Percentiles rank a stretch among this genome's conserved stretches.
These are phyloP conservation scores for Syzygium oleosum DNA, from an alignment of 345 rosid species.

Conservation along the genomic window DNA sequence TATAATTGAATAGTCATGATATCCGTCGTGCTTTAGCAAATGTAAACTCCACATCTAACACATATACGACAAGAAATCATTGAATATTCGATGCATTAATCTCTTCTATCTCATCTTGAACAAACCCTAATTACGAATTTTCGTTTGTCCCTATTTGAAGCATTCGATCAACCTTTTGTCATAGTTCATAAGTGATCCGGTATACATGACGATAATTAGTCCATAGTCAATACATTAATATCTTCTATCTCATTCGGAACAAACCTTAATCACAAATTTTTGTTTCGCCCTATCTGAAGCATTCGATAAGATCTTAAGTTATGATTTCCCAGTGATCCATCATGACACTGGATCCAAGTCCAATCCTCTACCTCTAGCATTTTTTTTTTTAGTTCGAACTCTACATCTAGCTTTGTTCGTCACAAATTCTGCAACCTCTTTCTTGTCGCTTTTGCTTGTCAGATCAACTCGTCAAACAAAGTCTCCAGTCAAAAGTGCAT, in stretches of 20 bases:
- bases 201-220: neutral
- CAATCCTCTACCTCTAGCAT: neutral
- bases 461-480: neutral
- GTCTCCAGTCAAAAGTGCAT: neutral
- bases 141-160: neutral
- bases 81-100: neutral
- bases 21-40: neutral
- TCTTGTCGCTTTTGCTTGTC: neutral
- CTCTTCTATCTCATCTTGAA: neutral
- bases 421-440: neutral
- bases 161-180: neutral
- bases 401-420: neutral
- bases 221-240: neutral
- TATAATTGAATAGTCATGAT: neutral
- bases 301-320: neutral
- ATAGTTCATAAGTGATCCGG: neutral
- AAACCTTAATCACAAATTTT: neutral
- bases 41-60: neutral
- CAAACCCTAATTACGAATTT: neutral
- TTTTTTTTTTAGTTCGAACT: no score
- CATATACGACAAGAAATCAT: neutral
- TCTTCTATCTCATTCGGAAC: neutral
- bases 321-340: neutral
- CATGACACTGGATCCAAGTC: neutral
- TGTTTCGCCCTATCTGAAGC: fast-evolving